Evolutionary conservation across 768 basidiomycete species (phyloP), one percentile per base, ranked within the genome.

Genomic region (Auriscalpium orientale): DNA sequence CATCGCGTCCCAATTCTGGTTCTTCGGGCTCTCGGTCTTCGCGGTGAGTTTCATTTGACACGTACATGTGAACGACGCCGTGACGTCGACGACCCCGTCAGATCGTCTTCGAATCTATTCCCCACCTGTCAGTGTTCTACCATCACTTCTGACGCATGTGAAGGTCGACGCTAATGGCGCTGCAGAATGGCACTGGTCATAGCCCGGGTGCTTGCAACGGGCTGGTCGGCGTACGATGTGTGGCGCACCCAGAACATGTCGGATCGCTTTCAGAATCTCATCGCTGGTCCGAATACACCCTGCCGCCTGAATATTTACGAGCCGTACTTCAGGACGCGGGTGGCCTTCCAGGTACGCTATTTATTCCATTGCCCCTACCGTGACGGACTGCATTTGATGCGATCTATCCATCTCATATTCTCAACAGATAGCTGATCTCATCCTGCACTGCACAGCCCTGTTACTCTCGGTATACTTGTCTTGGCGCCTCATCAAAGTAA

Each of bases 261-360:
- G 10, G 51, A 53, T 13, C 66, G 71, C 16, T 75, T 79, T 45
- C 45, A 65, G 15, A 66, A 73, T 48, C 53, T 83, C 16, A 64
- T 82, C 11, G 64, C 67, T 3, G 62, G 66, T 5, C 63, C 67
- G 0, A 73, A 70, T 10, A 76, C 78, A 1, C 76, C 80, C 0
- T 85, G 83, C 58, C 71, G 74, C 9, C 64, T 79, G 18, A 70
- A 82, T 49, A 51, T 84, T 22, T 79, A 80, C 59, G 67, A 71
- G 0, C 56, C 56, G 2, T 83, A 79, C 65, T 80, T 79, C 62
- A 38, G 47, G 7, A 71, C 60, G 20, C 72, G 81, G 1, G 51
- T 69, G 1, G 62, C 67, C 1, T 74, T 77, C 46, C 75, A 80
- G 70, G 79, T 82, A 43, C 15, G 68, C 56, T 48, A 43, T 8